Conservation (phyloP, 2,329 filamentous ascomycete genomes). For the Pyrenophora seminiperda region DNA sequence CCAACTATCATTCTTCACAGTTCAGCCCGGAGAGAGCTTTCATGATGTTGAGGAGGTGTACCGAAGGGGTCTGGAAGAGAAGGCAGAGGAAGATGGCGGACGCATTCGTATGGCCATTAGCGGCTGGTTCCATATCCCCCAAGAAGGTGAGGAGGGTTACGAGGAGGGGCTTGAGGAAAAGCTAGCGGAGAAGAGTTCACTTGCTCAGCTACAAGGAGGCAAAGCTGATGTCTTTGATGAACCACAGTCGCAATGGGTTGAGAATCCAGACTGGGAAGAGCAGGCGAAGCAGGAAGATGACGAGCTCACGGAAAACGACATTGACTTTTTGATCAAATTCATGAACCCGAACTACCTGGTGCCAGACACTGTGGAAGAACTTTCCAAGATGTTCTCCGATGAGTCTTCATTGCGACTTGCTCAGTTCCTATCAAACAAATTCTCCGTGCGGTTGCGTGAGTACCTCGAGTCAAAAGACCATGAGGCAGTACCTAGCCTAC, state of each 20-base stretch:
- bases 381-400: constrained; percentile 78
- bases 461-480: constrained; percentile 66
- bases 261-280: constrained; percentile 43
- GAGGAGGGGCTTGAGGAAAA: constrained; percentile 86
- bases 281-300: constrained; percentile 54
- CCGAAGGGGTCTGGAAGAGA: constrained; percentile 63
- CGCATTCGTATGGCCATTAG: constrained; percentile 96
- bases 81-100: constrained; percentile 70
- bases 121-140: constrained; percentile 98
- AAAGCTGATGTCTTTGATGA: constrained; percentile 88
- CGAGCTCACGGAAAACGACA: constrained; percentile 74
- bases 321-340: constrained; percentile 89
- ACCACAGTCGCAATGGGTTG: constrained; percentile 67
- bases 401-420: constrained; percentile 83
- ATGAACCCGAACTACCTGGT: constrained; percentile 89
- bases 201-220: constrained; percentile 84
- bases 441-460: constrained; percentile 70
- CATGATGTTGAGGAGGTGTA: constrained; percentile 99
- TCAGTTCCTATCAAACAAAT: constrained; percentile 77
- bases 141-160: constrained; percentile 90
- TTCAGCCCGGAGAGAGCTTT: constrained; percentile 97
- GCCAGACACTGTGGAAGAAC: constrained; percentile 84
- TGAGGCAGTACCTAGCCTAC: constrained; percentile 53
- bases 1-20: constrained; percentile 96
- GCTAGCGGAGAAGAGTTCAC: constrained; percentile 84